Percentiles rank a stretch among this genome's conserved stretches.
These are phyloP conservation scores for Fusarium xylarioides DNA, from an alignment of 2,329 filamentous ascomycete species.

Conservation along the genomic window DNA sequence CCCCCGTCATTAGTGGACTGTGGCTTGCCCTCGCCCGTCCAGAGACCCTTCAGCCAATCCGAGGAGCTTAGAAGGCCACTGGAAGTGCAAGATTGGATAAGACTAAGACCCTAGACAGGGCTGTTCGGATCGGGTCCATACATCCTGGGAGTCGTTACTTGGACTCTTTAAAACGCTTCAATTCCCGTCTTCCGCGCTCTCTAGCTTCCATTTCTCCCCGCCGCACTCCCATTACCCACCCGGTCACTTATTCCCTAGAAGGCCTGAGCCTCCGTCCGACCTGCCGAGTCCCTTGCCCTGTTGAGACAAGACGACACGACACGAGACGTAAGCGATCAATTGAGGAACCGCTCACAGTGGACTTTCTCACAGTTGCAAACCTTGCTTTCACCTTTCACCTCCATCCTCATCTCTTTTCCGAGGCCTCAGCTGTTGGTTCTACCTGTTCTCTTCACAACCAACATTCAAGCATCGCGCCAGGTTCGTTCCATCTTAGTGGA, in stretches of 20 bases:
- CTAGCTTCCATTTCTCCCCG: constrained; percentile 19
- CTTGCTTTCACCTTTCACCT: not conserved
- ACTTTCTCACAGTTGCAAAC: constrained; percentile 7
- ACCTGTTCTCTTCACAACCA: not conserved
- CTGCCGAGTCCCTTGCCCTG: constrained; percentile 6
- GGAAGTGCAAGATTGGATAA: constrained; percentile 29
- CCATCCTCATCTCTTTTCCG: not conserved
- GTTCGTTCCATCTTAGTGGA: constrained; percentile 28
- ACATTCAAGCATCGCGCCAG: constrained; percentile 2
- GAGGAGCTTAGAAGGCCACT: constrained; percentile 6
- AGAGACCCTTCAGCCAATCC: constrained; percentile 3
- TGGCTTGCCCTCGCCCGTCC: constrained; percentile 22
- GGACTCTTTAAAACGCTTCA: constrained; percentile 26
- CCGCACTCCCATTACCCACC: constrained; percentile 9
- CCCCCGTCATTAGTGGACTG: constrained; percentile 19
- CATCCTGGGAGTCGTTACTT: not conserved
- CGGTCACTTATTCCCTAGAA: constrained; percentile 18
- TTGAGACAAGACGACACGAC: constrained; percentile 8
- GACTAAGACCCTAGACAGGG: constrained; percentile 23
- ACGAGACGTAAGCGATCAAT: constrained; percentile 7
- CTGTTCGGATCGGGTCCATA: constrained; percentile 9
- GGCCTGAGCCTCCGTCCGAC: constrained; percentile 14
- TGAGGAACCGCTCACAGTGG: constrained; percentile 6
- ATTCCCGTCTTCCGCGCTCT: constrained; percentile 32
- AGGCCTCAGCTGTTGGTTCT: constrained; percentile 14